Evolutionary conservation across 2,329 filamentous ascomycete species (phyloP).

Genomic region (Cytospora chrysosperma): DNA sequence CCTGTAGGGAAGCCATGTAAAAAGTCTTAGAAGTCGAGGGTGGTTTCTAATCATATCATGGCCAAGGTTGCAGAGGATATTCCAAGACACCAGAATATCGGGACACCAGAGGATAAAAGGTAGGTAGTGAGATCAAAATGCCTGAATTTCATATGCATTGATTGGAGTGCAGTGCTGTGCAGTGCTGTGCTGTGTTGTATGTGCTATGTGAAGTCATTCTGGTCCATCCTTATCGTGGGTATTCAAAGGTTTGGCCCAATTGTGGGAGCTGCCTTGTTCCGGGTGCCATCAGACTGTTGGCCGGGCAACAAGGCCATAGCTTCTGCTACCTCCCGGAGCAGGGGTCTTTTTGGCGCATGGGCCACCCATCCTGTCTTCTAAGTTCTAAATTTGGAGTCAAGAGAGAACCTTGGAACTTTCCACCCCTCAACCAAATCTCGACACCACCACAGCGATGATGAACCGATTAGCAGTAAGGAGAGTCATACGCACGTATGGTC

Average conservation of each 20-base stretch:
- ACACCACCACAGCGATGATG: constrained; percentile 6
- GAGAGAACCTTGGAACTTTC: background rate
- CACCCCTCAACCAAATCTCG: background rate
- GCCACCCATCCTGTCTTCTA: background rate
- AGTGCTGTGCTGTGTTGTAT: constrained; percentile 9
- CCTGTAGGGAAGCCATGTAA: constrained; percentile 40
- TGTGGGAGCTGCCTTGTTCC: constrained; percentile 1
- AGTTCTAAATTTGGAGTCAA: background rate
- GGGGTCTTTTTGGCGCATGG: background rate
- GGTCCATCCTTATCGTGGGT: background rate
- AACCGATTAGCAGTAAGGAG: constrained; percentile 14
- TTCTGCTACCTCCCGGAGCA: background rate
- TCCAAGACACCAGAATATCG: constrained; percentile 15
- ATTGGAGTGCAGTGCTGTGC: constrained; percentile 5
- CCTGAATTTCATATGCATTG: background rate
- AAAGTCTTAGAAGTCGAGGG: constrained; percentile 25
- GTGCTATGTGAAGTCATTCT: background rate
- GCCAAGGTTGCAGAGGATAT: constrained; percentile 28
- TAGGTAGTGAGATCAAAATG: constrained; percentile 8
- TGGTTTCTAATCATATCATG: constrained; percentile 38
- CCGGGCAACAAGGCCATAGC: constrained; percentile 25
- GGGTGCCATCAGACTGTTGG: constrained; percentile 26
- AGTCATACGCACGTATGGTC: background rate
- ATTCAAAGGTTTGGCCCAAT: background rate
- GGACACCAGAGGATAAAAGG: constrained; percentile 23